Evolutionary conservation across 768 basidiomycete species (phyloP).

Genomic region (Cubamyces sp.): DNA sequence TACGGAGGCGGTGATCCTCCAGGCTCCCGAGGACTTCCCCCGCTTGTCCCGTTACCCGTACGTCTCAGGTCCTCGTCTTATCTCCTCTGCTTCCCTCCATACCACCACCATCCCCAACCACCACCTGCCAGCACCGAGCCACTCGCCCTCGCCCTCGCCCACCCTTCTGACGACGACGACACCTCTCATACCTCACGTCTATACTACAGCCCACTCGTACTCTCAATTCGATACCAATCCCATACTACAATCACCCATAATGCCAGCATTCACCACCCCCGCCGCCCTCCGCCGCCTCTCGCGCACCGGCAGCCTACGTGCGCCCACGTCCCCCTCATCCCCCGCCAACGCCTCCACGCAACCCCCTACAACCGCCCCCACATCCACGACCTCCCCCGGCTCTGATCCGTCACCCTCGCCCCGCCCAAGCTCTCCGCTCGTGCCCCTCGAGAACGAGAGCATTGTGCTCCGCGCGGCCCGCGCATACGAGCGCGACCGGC

Average conservation of each 20-base stretch:
- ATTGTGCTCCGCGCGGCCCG: conserved; percentile 45
- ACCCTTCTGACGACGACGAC: neutral
- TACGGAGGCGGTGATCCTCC: conserved; percentile 14
- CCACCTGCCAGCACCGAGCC: neutral
- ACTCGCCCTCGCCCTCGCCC: neutral
- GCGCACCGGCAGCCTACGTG: conserved; percentile 6
- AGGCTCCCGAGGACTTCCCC: neutral
- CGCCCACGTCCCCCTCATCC: neutral
- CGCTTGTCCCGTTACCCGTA: conserved; percentile 5
- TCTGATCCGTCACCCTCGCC: neutral
- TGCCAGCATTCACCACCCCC: conserved; percentile 23
- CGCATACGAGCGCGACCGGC: conserved; percentile 53
- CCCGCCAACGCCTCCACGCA: conserved; percentile 1
- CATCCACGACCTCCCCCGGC: neutral
- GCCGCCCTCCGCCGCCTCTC: conserved; percentile 20
- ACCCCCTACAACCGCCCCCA: neutral
- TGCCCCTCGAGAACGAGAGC: conserved; percentile 14
- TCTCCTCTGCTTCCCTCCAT: conserved; percentile 12
- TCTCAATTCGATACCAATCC: too few relatives aligned
- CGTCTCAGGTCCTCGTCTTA: conserved; percentile 15
- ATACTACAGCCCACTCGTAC: neutral
- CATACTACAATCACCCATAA: neutral
- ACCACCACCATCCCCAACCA: conserved; percentile 2
- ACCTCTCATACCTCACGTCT: neutral
- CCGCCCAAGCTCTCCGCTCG: conserved; percentile 7